Conservation (phyloP, 495 filamentous ascomycete species). For the Aspergillus sparsus region DNA sequence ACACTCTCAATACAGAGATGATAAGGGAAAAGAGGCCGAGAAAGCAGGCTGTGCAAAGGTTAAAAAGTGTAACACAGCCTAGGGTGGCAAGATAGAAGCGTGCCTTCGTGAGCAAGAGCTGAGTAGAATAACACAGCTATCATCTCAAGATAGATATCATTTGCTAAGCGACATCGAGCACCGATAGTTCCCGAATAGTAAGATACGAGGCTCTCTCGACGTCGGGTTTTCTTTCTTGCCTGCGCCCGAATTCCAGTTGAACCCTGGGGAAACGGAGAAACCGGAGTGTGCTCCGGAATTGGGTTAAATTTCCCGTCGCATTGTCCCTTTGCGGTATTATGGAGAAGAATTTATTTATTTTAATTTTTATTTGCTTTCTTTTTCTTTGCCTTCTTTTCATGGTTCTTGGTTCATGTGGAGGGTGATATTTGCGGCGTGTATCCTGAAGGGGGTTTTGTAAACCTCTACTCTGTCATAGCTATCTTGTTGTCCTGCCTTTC, state of each 20-base stretch:
- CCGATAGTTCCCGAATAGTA: neutral
- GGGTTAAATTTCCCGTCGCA: neutral
- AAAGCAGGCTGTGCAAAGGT: neutral
- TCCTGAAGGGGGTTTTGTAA: too few relatives aligned
- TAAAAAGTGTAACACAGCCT: neutral
- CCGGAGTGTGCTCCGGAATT: neutral
- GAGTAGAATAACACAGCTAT: too few relatives aligned
- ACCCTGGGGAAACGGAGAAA: slow-evolving; percentile 1
- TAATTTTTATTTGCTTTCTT: neutral
- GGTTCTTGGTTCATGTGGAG: neutral
- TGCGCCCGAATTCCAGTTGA: neutral
- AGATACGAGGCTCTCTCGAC: neutral
- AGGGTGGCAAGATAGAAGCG: neutral
- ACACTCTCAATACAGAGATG: too few relatives aligned
- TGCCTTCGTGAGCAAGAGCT: neutral
- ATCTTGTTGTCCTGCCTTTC: too few relatives aligned
- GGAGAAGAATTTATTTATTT: neutral
- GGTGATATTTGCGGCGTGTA: neutral
- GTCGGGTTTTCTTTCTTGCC: too few relatives aligned
- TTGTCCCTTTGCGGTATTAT: neutral
- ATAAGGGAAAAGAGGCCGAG: neutral
- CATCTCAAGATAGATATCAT: too few relatives aligned
- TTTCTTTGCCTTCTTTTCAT: neutral
- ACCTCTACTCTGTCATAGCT: neutral
- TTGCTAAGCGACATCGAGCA: neutral